Evolutionary conservation across 805 yeast genomes (phyloP), one percentile per base, ranked within the genome.

Genomic region (Saturnispora hagleri): DNA sequence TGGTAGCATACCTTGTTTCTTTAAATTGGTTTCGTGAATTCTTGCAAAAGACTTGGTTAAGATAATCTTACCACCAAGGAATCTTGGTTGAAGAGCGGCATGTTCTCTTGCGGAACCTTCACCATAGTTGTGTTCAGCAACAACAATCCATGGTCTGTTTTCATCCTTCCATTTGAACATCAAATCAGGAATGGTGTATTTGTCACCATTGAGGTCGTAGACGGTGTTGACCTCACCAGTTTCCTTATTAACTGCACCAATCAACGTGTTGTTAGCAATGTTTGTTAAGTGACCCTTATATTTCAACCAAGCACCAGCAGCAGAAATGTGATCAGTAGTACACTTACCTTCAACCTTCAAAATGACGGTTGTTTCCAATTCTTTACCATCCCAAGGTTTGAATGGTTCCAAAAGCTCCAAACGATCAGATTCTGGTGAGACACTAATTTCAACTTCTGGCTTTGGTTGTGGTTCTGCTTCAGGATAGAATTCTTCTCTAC

Each of bases 71-170:
- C 99, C 98, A 55, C 97, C 98, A 44, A 93, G 76, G 74, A 87
- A 93, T 70, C 95, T 80, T 52, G 98, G 99, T 34, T 93, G 88
- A 59, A 93, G 75, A 15, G 98, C 98, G 45, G 99, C 99, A 64
- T 91, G 99, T 69, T 91, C 99, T 79, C 99, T 86, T 33, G 99
- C 97, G 47, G 97, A 90, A 62, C 99, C 99, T 74, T 91, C 99
- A 72, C 99, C 99, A 65, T 91, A 93, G 71, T 91, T 91, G 67
- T 93, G 96, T 69, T 93, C 99, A 51, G 97, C 98, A 57, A 93
- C 85, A 44, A 93, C 97, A 58, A 82, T 77, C 99, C 99, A 91
- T 20, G 95, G 93, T 60, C 86, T 78, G 17, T 70, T 60, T 55
- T 88, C 93, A 48, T 81, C 73, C 68, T 91, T 90, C 97, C 97